Evolutionary conservation across 768 basidiomycete genomes (phyloP).

Genomic region (Tremella yokohamensis): DNA sequence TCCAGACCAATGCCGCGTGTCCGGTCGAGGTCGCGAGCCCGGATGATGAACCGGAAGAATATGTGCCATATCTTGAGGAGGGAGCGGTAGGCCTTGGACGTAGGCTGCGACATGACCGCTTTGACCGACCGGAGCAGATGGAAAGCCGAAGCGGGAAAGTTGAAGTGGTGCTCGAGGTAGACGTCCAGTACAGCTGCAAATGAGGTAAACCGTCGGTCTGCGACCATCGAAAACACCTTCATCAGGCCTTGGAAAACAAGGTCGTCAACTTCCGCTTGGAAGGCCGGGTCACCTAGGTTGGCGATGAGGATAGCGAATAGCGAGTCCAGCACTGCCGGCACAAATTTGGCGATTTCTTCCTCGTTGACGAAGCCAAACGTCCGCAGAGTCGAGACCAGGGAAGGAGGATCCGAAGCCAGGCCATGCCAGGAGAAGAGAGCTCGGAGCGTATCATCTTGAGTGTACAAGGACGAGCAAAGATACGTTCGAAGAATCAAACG

Average conservation of each 20-base stretch:
- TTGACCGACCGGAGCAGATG: conserved; percentile 87
- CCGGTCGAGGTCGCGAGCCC: conserved; percentile 84
- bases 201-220: conserved; percentile 90
- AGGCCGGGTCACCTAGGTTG: conserved; percentile 59
- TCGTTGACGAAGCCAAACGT: conserved; percentile 91
- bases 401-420: conserved; percentile 53
- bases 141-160: conserved; percentile 70
- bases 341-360: conserved; percentile 89
- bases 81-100: conserved; percentile 71
- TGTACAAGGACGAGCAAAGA: conserved; percentile 85
- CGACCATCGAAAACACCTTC: conserved; percentile 83
- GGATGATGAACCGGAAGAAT: conserved; percentile 88
- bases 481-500: conserved; percentile 77
- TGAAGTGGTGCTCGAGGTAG: conserved; percentile 88
- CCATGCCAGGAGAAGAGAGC: conserved; percentile 58
- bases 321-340: conserved; percentile 85
- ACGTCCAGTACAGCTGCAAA: conserved; percentile 90
- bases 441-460: conserved; percentile 81
- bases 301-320: conserved; percentile 85
- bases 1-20: conserved; percentile 73
- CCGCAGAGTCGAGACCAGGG: conserved; percentile 67
- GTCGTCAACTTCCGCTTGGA: conserved; percentile 68
- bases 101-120: conserved; percentile 69
- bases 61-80: conserved; percentile 96
- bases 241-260: conserved; percentile 87